Percentiles rank a stretch among this genome's conserved stretches.
phyloP scores from a whole-genome alignment of 176 grass and related monocot genomes.

The Aegilops umbellulata region DNA sequence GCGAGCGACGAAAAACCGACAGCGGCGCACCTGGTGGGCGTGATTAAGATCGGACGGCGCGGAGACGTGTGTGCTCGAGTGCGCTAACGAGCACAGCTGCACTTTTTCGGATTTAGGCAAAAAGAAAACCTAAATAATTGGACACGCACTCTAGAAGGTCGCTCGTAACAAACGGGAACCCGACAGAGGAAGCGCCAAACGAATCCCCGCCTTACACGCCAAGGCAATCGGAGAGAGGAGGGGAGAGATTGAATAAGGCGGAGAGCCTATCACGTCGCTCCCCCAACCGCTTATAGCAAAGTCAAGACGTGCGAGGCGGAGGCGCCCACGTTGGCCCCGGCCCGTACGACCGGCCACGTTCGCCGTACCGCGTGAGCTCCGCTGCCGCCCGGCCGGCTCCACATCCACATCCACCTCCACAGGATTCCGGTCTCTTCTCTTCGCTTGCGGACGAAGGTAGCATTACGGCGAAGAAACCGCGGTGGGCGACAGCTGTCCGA shows the following conservation, averaged over 20 bases:
- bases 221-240: neutral
- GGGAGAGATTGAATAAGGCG: neutral
- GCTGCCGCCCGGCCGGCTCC: neutral
- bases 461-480: neutral
- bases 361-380: neutral
- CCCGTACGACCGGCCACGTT: neutral
- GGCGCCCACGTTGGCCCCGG: neutral
- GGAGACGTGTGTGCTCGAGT: too few species aligned
- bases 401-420: neutral
- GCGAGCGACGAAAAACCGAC: too few species aligned
- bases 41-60: too few species aligned
- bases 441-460: neutral
- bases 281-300: slow-evolving; percentile 23
- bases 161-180: neutral
- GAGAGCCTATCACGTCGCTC: neutral
- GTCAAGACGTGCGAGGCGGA: neutral
- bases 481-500: slow-evolving; percentile 2
- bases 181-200: neutral
- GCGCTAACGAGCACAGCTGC: too few species aligned
- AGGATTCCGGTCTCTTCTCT: neutral
- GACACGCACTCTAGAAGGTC: neutral
- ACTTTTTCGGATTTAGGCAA: too few species aligned
- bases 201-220: neutral
- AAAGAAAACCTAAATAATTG: neutral
- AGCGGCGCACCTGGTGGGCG: too few species aligned